Conservation (phyloP, 108 stramenopile genomes). For the Cyclostephanos tholiformis region DNA sequence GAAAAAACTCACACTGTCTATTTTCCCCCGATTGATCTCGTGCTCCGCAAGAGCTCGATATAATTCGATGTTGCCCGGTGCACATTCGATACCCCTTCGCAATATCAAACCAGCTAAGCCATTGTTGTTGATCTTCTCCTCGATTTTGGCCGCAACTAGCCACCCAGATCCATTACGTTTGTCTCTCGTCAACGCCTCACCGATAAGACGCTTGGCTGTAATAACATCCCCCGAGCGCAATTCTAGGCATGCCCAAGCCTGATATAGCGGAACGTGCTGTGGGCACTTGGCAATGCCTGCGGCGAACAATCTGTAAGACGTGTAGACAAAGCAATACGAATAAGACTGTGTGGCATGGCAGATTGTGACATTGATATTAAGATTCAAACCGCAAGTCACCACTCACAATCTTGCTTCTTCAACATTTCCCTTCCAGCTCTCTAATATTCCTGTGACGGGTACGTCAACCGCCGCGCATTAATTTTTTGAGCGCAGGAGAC, state of each 20-base stretch:
- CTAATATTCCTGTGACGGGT: conserved; percentile 44
- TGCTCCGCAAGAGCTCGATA: conserved; percentile 71
- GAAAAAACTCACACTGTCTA: conserved; percentile 54
- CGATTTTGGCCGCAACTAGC: conserved; percentile 72
- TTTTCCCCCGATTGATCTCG: conserved; percentile 58
- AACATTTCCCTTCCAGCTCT: conserved; percentile 66
- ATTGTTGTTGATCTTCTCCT: conserved; percentile 56
- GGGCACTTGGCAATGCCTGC: conserved; percentile 73
- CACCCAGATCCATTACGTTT: conserved; percentile 78
- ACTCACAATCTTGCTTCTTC: conserved; percentile 55
- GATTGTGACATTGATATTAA: neutral
- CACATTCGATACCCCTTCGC: conserved; percentile 80
- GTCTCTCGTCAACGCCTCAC: conserved; percentile 71
- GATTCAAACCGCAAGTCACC: neutral
- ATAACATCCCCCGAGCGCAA: conserved; percentile 63
- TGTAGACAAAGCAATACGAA: neutral
- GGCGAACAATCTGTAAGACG: conserved; percentile 53
- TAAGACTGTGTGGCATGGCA: neutral
- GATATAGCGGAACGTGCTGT: conserved; percentile 66
- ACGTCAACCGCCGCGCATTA: neutral
- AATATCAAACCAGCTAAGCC: conserved; percentile 67
- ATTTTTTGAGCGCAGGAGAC: neutral
- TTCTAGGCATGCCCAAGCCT: conserved; percentile 82
- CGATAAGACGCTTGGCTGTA: conserved; percentile 69
- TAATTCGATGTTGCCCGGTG: conserved; percentile 62